Evolutionary conservation across 176 grass and related monocot species (phyloP), one percentile per base, ranked within the genome.

Genomic region (Rhynchospora pubera): DNA sequence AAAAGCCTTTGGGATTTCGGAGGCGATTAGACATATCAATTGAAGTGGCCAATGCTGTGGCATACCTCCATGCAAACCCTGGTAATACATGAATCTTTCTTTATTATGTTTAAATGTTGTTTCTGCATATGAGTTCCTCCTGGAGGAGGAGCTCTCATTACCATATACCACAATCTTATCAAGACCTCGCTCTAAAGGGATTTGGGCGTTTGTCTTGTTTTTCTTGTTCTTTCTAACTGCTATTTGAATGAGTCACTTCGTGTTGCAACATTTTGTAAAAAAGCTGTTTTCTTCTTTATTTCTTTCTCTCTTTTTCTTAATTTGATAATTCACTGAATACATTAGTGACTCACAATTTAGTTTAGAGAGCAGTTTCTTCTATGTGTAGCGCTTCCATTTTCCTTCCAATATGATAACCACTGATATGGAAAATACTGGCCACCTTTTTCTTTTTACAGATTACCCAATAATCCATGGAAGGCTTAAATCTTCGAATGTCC

Each of bases 1-100:
- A 90, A 19, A 83, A 85, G 11, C 78, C 79, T 65, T 69, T 93
- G 7, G 94, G 90, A 7, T 62, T 97, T 0, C 84, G 75, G 3
- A 66, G 86, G 1, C 50, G 91, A 11, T 87, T 97, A 0, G 94
- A 97, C 44, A 86, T 97, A 30, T 91, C 90, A 91, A 90, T 89
- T 79, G 94, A 97, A 77, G 91, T 97, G 2, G 91, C 94, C 14
- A 91, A 94, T 91, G 94, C 82, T 14, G 86, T 94, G 2, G 90
- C 94, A 18, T 94, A 97, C 85, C 91, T 97, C 0, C 94, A 97
- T 84, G 90, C 90, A 83, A 91, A 97, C 77, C 59, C 94, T 0
- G 83, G 87, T 89, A 77, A 58, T 7, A 42, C 61, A 22, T 51
- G 18, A 50, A 9, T 21, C 2, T 9, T 15, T 16, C 34, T 7